Evolutionary conservation across 1,284 basidiomycete genomes (phyloP).

Genomic region (Rhodofomes roseus): DNA sequence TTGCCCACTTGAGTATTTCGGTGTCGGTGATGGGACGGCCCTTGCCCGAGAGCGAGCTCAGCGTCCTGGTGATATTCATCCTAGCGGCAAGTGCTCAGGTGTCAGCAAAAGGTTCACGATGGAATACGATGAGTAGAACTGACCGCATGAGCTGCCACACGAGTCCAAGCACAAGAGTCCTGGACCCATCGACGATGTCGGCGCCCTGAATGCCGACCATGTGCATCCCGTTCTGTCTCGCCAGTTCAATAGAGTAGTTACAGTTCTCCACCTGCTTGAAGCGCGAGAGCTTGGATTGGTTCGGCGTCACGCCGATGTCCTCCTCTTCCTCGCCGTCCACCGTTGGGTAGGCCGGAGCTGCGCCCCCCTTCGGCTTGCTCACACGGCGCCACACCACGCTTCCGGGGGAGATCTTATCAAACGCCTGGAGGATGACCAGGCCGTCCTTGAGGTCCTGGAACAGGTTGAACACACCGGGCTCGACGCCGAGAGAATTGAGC

Average conservation of each 20-base stretch:
- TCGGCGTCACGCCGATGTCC: slow-evolving; percentile 74
- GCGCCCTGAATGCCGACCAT: slow-evolving; percentile 97
- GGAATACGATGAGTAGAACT: slow-evolving; percentile 17
- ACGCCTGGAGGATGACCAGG: slow-evolving; percentile 88
- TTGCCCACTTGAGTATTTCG: slow-evolving; percentile 97
- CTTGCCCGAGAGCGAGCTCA: slow-evolving; percentile 71
- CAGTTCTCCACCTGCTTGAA: slow-evolving; percentile 99
- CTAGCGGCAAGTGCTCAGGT: slow-evolving; percentile 29
- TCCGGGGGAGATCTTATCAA: slow-evolving; percentile 93
- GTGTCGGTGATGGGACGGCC: slow-evolving; percentile 85
- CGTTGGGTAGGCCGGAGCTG: slow-evolving; percentile 29
- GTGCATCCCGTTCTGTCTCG: slow-evolving; percentile 90
- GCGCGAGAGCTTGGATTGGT: slow-evolving; percentile 81
- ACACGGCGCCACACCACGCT: slow-evolving; percentile 93
- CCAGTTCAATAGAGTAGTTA: slow-evolving; percentile 94
- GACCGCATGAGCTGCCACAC: slow-evolving; percentile 98
- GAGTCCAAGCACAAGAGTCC: slow-evolving; percentile 91
- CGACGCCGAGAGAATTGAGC: slow-evolving; percentile 96
- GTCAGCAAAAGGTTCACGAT: neutral
- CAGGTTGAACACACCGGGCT: slow-evolving; percentile 94
- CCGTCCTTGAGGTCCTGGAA: slow-evolving; percentile 97
- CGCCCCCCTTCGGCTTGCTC: slow-evolving; percentile 81
- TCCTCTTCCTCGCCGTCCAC: slow-evolving; percentile 65
- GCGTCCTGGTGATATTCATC: slow-evolving; percentile 90
- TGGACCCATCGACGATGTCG: slow-evolving; percentile 91